Conservation (phyloP, 768 basidiomycete species). For the Tulasnella sp. region DNA sequence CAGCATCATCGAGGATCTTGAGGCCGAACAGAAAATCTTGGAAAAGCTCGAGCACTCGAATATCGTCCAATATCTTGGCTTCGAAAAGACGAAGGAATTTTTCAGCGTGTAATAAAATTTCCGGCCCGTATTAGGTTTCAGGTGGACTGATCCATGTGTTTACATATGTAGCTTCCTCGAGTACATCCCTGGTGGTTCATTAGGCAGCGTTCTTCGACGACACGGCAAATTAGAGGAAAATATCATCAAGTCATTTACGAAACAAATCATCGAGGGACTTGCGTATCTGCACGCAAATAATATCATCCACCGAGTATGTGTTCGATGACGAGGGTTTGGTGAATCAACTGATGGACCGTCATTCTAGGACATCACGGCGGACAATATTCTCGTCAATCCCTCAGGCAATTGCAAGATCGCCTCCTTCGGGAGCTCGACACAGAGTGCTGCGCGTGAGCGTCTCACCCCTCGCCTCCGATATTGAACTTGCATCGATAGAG, state of each 20-base stretch:
- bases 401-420: slow-evolving; percentile 94
- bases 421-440: slow-evolving; percentile 96
- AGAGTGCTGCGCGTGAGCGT: slow-evolving; percentile 48
- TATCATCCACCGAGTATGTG: slow-evolving; percentile 78
- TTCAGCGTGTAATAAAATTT: slow-evolving; percentile 75
- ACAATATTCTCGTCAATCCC: slow-evolving; percentile 96
- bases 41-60: slow-evolving; percentile 96
- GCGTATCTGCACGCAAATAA: slow-evolving; percentile 89
- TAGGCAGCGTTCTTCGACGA: slow-evolving; percentile 82
- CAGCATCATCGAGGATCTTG: slow-evolving; percentile 83
- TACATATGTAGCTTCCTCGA: slow-evolving; percentile 75
- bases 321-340: not conserved
- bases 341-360: slow-evolving; percentile 4
- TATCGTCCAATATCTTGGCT: slow-evolving; percentile 95
- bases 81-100: slow-evolving; percentile 81
- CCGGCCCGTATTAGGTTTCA: not conserved
- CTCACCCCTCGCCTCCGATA: not conserved
- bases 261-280: slow-evolving; percentile 85
- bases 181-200: slow-evolving; percentile 96
- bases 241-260: slow-evolving; percentile 90
- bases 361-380: slow-evolving; percentile 86
- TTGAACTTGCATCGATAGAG: not conserved
- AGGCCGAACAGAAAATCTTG: slow-evolving; percentile 91
- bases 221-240: slow-evolving; percentile 91
- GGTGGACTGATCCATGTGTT: slow-evolving; percentile 16